Evolutionary conservation across 192 early-diverging fungal genomes (phyloP).

Genomic region (Coemansia sp.): DNA sequence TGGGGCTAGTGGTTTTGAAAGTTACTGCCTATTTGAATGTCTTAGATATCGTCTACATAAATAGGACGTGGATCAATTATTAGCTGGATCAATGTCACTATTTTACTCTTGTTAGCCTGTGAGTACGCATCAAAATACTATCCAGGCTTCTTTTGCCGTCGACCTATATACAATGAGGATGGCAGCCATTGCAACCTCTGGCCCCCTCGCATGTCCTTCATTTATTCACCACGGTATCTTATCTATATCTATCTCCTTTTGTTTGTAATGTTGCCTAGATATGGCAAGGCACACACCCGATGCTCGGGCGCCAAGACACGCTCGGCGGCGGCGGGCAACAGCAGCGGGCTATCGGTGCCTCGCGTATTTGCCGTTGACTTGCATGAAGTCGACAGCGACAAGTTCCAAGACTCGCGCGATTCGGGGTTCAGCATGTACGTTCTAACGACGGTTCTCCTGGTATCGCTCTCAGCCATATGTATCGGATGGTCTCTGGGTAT

Average conservation of each 20-base stretch:
- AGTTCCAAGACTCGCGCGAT: constrained; percentile 51
- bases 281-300: constrained; percentile 8
- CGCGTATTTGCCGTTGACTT: constrained; percentile 48
- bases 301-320: constrained; percentile 5
- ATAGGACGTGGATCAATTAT: background rate
- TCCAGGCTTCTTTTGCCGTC: background rate
- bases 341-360: constrained; percentile 9
- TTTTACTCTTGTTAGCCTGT: background rate
- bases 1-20: background rate
- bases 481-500: constrained; percentile 46
- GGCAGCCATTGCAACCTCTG: background rate
- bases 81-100: constrained; percentile 3
- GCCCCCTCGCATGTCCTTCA: background rate
- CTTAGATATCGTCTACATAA: constrained; percentile 4
- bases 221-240: background rate
- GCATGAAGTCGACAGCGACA: constrained; percentile 45
- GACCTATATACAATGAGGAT: background rate
- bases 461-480: constrained; percentile 42
- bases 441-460: constrained; percentile 33
- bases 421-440: constrained; percentile 51
- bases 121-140: background rate
- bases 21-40: background rate
- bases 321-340: background rate
- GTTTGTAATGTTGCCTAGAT: constrained; percentile 7
- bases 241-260: constrained; percentile 3